Percentiles rank a stretch among this genome's conserved stretches.
These are phyloP conservation scores for Eleusine coracana DNA, from an alignment of 176 grass and related monocot genomes.

Conservation along the genomic window DNA sequence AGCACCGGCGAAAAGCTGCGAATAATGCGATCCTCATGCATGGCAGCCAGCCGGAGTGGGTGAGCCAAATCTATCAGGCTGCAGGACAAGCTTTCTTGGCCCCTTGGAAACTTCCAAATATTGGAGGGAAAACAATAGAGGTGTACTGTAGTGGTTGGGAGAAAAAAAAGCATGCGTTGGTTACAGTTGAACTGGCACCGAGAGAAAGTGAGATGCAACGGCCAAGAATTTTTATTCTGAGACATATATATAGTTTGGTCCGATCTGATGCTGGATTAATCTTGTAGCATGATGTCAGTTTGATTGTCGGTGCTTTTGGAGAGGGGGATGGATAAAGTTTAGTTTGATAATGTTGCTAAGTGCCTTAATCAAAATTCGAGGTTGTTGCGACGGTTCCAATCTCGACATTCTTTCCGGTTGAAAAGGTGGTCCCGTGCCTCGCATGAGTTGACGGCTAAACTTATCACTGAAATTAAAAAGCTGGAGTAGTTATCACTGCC, in stretches of 20 bases:
- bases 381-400: no score
- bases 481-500: no score
- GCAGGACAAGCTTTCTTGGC: slow-evolving; percentile 13
- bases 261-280: neutral
- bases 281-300: neutral
- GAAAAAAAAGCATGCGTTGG: neutral
- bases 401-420: no score
- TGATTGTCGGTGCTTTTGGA: neutral
- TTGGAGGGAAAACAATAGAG: neutral
- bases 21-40: slow-evolving; percentile 34
- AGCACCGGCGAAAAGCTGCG: slow-evolving; percentile 29
- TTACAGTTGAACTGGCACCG: neutral
- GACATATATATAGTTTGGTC: no score
- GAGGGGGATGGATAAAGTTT: neutral
- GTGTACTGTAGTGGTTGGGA: no score
- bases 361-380: no score
- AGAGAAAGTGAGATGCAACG: neutral
- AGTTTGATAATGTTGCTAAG: neutral
- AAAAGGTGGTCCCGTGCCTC: no score
- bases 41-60: slow-evolving; percentile 26
- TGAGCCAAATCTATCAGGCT: slow-evolving; percentile 51
- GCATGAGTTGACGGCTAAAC: no score
- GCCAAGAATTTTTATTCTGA: neutral
- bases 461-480: no score
- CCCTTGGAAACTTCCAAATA: slow-evolving; percentile 41